phyloP scores from a whole-genome alignment of 202 grass and related monocot genomes.

The Carex arenaria region DNA sequence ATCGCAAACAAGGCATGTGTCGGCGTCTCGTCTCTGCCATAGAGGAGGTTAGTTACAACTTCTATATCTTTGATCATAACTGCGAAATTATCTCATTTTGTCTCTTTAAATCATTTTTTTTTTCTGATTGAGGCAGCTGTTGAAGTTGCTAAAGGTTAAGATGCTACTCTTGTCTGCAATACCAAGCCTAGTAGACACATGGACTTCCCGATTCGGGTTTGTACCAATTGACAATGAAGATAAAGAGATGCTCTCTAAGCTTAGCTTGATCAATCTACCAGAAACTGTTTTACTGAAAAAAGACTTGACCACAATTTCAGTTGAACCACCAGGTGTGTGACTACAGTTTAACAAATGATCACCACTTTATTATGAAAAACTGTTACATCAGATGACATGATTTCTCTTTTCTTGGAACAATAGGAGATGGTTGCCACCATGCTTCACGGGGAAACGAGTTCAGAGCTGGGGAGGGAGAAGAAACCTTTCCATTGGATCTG shows the following conservation, averaged over 20 bases:
- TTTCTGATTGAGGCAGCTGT: slow-evolving; percentile 32
- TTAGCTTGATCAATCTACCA: slow-evolving; percentile 51
- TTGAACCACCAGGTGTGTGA: slow-evolving; percentile 24
- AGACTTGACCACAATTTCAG: slow-evolving; percentile 26
- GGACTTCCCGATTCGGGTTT: slow-evolving; percentile 65
- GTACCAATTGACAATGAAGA: slow-evolving; percentile 40
- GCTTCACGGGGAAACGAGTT: slow-evolving; percentile 9
- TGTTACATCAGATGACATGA: not conserved
- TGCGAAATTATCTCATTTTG: not conserved
- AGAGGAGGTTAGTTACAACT: slow-evolving; percentile 44
- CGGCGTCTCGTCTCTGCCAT: slow-evolving; percentile 55
- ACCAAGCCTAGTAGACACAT: slow-evolving; percentile 58
- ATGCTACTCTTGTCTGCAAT: slow-evolving; percentile 66
- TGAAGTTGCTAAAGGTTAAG: slow-evolving; percentile 74
- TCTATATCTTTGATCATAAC: not conserved
- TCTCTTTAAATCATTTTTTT: not conserved
- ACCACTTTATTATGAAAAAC: not conserved
- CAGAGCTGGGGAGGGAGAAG: not conserved
- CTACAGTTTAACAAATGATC: not conserved
- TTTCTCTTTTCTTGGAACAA: not conserved
- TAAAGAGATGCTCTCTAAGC: slow-evolving; percentile 47
- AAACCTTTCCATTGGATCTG: not conserved
- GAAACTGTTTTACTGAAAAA: slow-evolving; percentile 72
- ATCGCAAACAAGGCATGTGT: slow-evolving; percentile 77
- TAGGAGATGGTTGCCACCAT: not conserved